phyloP scores from a whole-genome alignment of 2,329 filamentous ascomycete species.

The Ophiocordyceps camponoti-saundersi region DNA sequence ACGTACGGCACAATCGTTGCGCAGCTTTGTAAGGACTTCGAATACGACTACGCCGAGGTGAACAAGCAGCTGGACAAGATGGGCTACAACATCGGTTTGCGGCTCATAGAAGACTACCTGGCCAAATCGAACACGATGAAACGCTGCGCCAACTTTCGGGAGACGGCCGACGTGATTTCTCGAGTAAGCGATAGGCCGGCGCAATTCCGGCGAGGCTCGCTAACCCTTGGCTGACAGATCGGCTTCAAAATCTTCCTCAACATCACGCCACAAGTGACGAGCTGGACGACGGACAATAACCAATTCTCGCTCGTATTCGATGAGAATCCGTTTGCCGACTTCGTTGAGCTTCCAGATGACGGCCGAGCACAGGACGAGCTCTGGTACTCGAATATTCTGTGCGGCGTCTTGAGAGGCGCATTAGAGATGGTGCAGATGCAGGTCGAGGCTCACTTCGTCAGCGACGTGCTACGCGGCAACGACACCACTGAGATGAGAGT shows the following conservation, averaged over 20 bases:
- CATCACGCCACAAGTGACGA: slow-evolving; percentile 80
- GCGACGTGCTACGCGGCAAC: slow-evolving; percentile 79
- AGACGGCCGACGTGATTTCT: slow-evolving; percentile 92
- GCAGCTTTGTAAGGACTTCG: slow-evolving; percentile 91
- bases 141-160: slow-evolving; percentile 79
- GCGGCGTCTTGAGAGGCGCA: slow-evolving; percentile 77
- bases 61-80: slow-evolving; percentile 98
- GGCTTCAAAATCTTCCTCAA: slow-evolving; percentile 99
- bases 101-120: slow-evolving; percentile 92
- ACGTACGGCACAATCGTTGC: slow-evolving; percentile 97
- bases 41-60: slow-evolving; percentile 83
- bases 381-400: slow-evolving; percentile 97
- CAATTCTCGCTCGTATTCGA: slow-evolving; percentile 94
- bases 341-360: slow-evolving; percentile 93
- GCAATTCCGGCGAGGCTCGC: not conserved
- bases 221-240: slow-evolving; percentile 37
- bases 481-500: slow-evolving; percentile 97
- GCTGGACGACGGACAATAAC: slow-evolving; percentile 92
- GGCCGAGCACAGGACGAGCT: slow-evolving; percentile 89
- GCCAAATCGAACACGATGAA: slow-evolving; percentile 86
- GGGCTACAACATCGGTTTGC: slow-evolving; percentile 96
- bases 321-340: slow-evolving; percentile 92
- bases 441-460: slow-evolving; percentile 91
- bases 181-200: slow-evolving; percentile 43
- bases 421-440: slow-evolving; percentile 99